A percentile compares a stretch with the other conserved stretches of the same genome.
These are phyloP conservation scores for Melampsora americana DNA, from an alignment of 1,284 basidiomycete species.

Conservation along the genomic window DNA sequence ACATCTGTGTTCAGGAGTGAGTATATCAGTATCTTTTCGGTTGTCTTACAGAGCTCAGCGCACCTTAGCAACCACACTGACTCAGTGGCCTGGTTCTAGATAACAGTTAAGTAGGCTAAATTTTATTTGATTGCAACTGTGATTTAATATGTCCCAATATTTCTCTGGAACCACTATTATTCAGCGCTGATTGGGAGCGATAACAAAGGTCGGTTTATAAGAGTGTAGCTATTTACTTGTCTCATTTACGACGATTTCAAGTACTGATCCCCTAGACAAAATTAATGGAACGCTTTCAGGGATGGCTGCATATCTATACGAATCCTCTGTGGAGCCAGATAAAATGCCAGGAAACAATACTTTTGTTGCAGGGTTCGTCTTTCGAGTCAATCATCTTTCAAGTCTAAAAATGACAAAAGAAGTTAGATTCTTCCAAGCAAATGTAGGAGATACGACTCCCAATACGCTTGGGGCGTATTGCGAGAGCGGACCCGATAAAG, in stretches of 20 bases:
- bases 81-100: not conserved
- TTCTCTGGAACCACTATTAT: not conserved
- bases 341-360: constrained; percentile 66
- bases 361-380: constrained; percentile 68
- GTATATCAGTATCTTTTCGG: constrained; percentile 38
- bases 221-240: constrained; percentile 48
- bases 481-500: constrained; percentile 67
- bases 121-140: not conserved
- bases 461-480: constrained; percentile 65
- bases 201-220: constrained; percentile 63
- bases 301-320: constrained; percentile 71
- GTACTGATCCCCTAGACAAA: too few species aligned
- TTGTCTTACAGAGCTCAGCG: too few species aligned
- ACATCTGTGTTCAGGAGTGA: constrained; percentile 69
- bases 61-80: too few species aligned
- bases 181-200: constrained; percentile 65
- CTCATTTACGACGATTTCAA: not conserved
- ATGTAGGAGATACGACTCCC: constrained; percentile 66
- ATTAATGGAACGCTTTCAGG: not conserved
- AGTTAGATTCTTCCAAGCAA: constrained; percentile 54
- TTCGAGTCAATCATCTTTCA: not conserved
- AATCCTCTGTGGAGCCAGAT: constrained; percentile 64
- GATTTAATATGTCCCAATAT: too few species aligned
- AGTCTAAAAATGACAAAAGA: not conserved
- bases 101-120: not conserved